Base-by-base conservation (phyloP, 768 basidiomycete species). In the Cystofilobasidium capitatum region DNA sequence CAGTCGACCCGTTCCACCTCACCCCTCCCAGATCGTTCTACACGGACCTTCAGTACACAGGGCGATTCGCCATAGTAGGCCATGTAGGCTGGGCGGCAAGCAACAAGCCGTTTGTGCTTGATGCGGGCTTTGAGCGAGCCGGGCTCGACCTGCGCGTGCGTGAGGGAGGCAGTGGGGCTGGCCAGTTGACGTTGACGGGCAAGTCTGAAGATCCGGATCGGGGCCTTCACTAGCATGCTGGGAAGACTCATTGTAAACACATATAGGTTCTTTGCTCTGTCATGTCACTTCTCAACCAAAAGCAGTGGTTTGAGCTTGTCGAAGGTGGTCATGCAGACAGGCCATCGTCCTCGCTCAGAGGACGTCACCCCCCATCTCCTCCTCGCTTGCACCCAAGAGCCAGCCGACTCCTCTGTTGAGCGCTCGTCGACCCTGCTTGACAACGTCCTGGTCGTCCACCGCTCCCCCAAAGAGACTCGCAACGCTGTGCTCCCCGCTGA, bases 381-480 rank as follows among this genome's bases (percentile, higher is more conserved):
- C 72, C 61, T 78, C 78, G 35, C 92, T 91, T 16, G 85, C 88
- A 47, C 94, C 94, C 66, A 98, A 85, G 35, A 98, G 80, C 94
- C 94, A 98, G 35, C 93, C 93, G 62, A 98, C 89, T 10, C 94
- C 94, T 73, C 87, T 87, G 42, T 89, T 88, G 47, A 98, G 76
- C 4, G 85, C 89, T 37, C 86, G 82, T 58, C 85, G 84, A 2
- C 90, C 90, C 72, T 87, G 85, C n/a, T 82, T 44, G 79, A 79
- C 61, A 82, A 82, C 75, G 71, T 75, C 70, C 66, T 74, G 69
- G 77, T 78, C 71, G 71, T 76, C 66, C 71, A 71, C 69, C 39
- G 55, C 36, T 57, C 73, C 54, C 70, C 75, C 67, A 79, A 77
- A 58, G 17, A 58, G 47, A 49, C 61, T 47, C 0, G 70, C 65